Evolutionary conservation across 306 rosid species (phyloP).

Genomic region (Inga laurina): DNA sequence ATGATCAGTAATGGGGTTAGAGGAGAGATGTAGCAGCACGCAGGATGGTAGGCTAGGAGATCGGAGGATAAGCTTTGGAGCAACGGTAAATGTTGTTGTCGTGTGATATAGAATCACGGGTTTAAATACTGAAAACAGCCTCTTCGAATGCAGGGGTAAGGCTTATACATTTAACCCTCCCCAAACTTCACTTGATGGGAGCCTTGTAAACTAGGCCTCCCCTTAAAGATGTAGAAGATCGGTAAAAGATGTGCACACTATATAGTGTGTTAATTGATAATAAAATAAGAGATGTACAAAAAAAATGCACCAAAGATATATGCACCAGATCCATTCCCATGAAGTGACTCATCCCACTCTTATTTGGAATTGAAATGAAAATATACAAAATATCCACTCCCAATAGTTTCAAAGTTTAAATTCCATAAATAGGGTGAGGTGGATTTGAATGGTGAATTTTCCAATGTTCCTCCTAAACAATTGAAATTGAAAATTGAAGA

Average conservation of each 20-base stretch:
- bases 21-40: neutral
- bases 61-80: neutral
- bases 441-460: neutral
- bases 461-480: neutral
- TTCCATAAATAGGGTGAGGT: neutral
- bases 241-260: neutral
- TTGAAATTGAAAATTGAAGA: neutral
- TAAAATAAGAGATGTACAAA: neutral
- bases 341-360: neutral
- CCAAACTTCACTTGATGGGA: neutral
- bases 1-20: neutral
- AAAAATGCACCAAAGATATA: neutral
- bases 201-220: no score
- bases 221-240: neutral
- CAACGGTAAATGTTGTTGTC: no score
- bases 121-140: no score
- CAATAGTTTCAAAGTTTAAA: neutral
- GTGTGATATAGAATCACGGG: no score
- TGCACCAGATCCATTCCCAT: neutral
- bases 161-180: neutral
- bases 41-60: neutral
- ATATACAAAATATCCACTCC: neutral
- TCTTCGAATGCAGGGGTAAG: no score
- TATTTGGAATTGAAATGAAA: neutral
- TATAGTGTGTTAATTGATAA: neutral